A percentile compares a stretch with the other conserved stretches of the same genome.
phyloP scores from a whole-genome alignment of 345 rosid species.

The Cochlearia excelsa region DNA sequence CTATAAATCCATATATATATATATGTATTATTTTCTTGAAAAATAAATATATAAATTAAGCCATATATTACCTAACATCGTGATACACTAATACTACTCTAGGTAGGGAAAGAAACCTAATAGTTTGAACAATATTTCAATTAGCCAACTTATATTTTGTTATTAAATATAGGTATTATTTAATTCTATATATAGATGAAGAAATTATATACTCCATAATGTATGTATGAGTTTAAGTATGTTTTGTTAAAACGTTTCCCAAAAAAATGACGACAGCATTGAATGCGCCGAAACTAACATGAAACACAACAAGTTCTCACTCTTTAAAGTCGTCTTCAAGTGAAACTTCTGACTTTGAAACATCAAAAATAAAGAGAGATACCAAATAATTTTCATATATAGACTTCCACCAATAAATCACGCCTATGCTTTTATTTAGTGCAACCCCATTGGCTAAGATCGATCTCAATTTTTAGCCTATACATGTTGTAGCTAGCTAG shows the following conservation, averaged over 20 bases:
- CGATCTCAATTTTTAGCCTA: constrained; percentile 28
- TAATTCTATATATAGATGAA: not conserved
- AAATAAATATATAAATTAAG: not conserved
- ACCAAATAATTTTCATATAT: constrained; percentile 19
- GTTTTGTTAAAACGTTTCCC: not conserved
- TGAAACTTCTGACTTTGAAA: constrained; percentile 31
- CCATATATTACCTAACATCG: constrained; percentile 19
- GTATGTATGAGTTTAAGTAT: not conserved
- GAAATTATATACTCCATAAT: no score
- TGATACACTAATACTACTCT: not conserved
- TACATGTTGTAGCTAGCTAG: constrained; percentile 17
- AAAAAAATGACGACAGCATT: constrained; percentile 24
- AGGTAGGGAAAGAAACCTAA: constrained; percentile 18
- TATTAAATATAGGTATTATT: constrained; percentile 2
- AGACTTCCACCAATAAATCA: constrained; percentile 30
- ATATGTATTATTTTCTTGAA: no score
- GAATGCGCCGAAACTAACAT: constrained; percentile 24
- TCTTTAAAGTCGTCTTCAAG: constrained; percentile 33
- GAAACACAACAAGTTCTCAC: constrained; percentile 27
- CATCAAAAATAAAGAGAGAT: constrained; percentile 10
- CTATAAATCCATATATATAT: no score
- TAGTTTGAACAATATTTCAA: constrained; percentile 22
- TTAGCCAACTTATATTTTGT: constrained; percentile 18
- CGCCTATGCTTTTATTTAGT: constrained; percentile 16
- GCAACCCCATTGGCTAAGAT: constrained; percentile 32